Percentiles rank a stretch among this genome's conserved stretches.
Evolutionary conservation across 352 stramenopile species (phyloP).

Genomic region (Pythium sukuiense): DNA sequence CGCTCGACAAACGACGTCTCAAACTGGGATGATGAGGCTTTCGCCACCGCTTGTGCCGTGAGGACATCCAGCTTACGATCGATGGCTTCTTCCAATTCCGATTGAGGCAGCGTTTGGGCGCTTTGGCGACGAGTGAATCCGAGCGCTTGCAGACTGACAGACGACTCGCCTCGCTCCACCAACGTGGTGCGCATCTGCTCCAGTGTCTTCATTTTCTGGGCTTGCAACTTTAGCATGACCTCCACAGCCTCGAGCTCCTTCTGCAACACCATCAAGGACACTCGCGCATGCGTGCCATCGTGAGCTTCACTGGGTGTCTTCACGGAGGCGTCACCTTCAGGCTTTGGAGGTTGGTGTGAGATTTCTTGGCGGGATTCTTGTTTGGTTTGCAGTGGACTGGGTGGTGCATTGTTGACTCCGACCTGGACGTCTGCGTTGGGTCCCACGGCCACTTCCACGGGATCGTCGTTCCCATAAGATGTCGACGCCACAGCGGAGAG

Average conservation of each 20-base stretch:
- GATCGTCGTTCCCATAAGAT: not conserved
- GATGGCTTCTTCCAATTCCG: conserved; percentile 10
- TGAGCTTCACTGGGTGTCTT: not conserved
- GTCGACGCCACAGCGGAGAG: not conserved
- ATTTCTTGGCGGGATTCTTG: not conserved
- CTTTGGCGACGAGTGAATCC: not conserved
- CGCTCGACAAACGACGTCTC: conserved; percentile 48
- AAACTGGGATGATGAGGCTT: conserved; percentile 24
- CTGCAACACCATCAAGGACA: conserved; percentile 19
- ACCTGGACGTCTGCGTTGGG: not conserved
- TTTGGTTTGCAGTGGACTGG: not conserved
- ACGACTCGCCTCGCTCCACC: not conserved
- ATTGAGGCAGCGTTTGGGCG: not conserved
- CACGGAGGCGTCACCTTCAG: not conserved
- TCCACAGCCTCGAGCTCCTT: conserved; percentile 24
- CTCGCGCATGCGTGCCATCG: not conserved
- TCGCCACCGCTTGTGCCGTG: not conserved
- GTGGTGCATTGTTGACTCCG: too few relatives aligned
- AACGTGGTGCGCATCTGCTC: conserved; percentile 16
- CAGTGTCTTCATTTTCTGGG: conserved; percentile 19
- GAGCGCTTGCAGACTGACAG: not conserved
- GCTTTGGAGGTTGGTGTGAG: not conserved
- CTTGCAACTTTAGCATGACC: conserved; percentile 17
- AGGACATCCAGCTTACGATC: conserved; percentile 17
- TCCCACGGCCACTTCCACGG: conserved; percentile 7